These are phyloP conservation scores for Discostella stelligeroides DNA, from an alignment of 108 stramenopile species.

Conservation along the genomic window DNA sequence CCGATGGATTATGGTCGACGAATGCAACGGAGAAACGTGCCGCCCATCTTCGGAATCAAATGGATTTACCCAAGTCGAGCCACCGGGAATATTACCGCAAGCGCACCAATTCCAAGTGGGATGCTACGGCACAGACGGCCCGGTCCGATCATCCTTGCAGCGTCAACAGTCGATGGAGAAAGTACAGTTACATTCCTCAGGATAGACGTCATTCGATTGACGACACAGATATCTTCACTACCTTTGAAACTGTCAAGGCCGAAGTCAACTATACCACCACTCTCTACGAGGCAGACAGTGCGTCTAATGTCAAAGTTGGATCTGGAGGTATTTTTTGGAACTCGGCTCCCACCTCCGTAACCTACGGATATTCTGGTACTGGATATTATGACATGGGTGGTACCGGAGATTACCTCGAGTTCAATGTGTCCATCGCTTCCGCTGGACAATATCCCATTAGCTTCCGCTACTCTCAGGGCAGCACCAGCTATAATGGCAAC, in stretches of 20 bases:
- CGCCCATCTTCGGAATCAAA: constrained; percentile 28
- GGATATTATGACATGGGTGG: constrained; percentile 36
- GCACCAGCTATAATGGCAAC: constrained; percentile 26
- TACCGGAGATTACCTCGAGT: constrained; percentile 27
- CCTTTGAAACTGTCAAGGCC: constrained; percentile 40
- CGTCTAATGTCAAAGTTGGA: constrained; percentile 5
- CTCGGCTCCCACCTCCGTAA: constrained; percentile 4
- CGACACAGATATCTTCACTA: constrained; percentile 11
- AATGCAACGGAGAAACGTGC: constrained; percentile 19
- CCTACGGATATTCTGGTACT: constrained; percentile 31
- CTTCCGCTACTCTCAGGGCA: constrained; percentile 30
- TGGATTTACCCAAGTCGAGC: constrained; percentile 27
- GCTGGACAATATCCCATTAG: constrained; percentile 31
- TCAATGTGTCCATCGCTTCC: constrained; percentile 14
- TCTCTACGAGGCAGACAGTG: constrained; percentile 35
- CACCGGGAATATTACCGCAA: constrained; percentile 58
- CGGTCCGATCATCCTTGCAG: constrained; percentile 54
- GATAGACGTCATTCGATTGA: constrained; percentile 24
- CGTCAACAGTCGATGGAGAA: constrained; percentile 38
- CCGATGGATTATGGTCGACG: constrained; percentile 19
- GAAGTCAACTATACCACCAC: constrained; percentile 26
- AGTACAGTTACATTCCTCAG: constrained; percentile 41
- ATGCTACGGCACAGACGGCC: constrained; percentile 26
- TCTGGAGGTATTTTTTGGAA: constrained; percentile 9
- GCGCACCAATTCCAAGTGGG: constrained; percentile 44